phyloP scores from a whole-genome alignment of 2,329 filamentous ascomycete genomes.

The Curvularia hawaiiensis region DNA sequence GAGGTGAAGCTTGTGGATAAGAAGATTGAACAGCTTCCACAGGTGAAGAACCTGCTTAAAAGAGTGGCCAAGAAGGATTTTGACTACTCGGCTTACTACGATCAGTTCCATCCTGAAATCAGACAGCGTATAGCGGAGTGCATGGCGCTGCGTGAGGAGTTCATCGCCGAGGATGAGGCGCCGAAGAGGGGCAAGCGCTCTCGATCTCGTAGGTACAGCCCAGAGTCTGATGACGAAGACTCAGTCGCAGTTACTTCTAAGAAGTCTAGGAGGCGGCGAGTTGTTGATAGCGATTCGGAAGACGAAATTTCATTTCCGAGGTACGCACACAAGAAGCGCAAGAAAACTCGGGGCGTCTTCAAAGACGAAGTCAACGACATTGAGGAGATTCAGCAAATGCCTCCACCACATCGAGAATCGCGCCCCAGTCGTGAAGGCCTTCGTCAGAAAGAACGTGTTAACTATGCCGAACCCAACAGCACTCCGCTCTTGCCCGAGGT shows the following conservation, averaged over 20 bases:
- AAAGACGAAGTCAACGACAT: neutral
- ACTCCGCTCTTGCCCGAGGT: neutral
- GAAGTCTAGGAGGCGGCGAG: neutral
- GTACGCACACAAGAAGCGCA: neutral
- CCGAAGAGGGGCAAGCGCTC: neutral
- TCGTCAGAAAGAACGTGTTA: conserved; percentile 19
- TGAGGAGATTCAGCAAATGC: neutral
- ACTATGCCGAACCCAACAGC: conserved; percentile 15
- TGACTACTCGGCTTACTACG: conserved; percentile 22
- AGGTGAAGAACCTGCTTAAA: conserved; percentile 9
- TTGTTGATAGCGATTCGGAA: conserved; percentile 3
- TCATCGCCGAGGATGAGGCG: conserved; percentile 8
- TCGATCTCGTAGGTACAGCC: neutral
- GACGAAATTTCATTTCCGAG: neutral
- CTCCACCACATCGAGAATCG: neutral
- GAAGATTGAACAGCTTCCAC: conserved; percentile 17
- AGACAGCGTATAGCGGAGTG: conserved; percentile 18
- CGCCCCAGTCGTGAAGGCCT: conserved; percentile 6
- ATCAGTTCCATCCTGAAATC: conserved; percentile 17
- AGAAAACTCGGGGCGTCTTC: neutral
- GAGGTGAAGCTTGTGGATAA: conserved; percentile 31
- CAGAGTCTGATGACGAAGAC: conserved; percentile 4
- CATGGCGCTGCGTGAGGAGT: conserved; percentile 4
- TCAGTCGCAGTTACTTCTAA: neutral
- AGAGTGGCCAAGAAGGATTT: conserved; percentile 11